These are phyloP conservation scores for Tolypocladium tropicale DNA, from an alignment of 2,329 filamentous ascomycete species.

Conservation along the genomic window DNA sequence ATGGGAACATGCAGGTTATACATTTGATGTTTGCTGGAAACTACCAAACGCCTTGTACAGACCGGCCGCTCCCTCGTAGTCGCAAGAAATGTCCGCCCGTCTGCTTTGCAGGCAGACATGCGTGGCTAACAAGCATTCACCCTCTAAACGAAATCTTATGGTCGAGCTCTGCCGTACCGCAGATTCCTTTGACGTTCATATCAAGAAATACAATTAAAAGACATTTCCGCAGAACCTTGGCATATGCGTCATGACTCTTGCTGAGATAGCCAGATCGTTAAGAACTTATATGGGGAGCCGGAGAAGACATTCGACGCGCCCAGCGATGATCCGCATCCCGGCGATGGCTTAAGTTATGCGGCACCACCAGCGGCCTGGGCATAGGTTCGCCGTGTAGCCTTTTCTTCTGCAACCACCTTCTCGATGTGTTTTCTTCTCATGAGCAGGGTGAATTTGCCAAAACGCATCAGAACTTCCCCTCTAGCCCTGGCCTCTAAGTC, in stretches of 20 bases:
- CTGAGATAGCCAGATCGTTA: neutral
- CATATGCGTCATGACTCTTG: neutral
- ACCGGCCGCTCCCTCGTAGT: too few relatives aligned
- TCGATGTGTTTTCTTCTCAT: neutral
- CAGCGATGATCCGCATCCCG: too few relatives aligned
- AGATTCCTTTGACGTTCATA: too few relatives aligned
- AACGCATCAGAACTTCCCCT: neutral
- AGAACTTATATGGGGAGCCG: neutral
- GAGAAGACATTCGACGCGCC: neutral
- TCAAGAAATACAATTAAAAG: too few relatives aligned
- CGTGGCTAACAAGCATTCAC: too few relatives aligned
- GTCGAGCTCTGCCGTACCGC: too few relatives aligned
- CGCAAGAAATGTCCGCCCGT: too few relatives aligned
- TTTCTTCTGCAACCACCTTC: neutral
- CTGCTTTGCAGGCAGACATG: too few relatives aligned
- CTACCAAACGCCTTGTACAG: neutral
- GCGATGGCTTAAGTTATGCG: too few relatives aligned
- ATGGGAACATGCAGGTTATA: too few relatives aligned
- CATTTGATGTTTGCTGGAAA: neutral
- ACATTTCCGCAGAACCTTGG: too few relatives aligned
- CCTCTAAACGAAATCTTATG: too few relatives aligned
- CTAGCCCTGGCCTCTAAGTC: neutral
- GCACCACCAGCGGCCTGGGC: neutral
- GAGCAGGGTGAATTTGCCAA: neutral
- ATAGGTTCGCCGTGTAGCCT: neutral